phyloP scores from a whole-genome alignment of 306 rosid species.

The Dalbergia cultrata region DNA sequence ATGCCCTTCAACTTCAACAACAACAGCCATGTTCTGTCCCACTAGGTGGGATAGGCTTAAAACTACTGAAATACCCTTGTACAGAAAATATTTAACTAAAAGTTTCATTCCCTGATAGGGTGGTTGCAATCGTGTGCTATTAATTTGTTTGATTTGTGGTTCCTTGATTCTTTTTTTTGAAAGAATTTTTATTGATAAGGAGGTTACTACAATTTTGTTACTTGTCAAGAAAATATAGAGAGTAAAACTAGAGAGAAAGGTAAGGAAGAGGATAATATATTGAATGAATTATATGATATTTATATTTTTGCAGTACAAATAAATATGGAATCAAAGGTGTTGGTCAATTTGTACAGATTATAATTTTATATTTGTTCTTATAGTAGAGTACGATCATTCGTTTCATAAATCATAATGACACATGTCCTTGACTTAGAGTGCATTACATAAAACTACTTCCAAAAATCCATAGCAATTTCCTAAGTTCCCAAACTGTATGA shows the following conservation, averaged over 20 bases:
- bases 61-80: not conserved
- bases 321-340: not conserved
- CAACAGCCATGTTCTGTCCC: not conserved
- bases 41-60: not conserved
- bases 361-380: conserved; percentile 3
- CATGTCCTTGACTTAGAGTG: not conserved
- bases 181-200: not conserved
- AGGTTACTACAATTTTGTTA: not conserved
- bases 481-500: conserved; percentile 15
- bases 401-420: conserved; percentile 32
- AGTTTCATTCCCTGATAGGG: conserved; percentile 2
- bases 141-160: not conserved
- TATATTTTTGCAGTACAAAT: too few relatives aligned
- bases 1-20: not conserved
- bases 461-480: conserved; percentile 1
- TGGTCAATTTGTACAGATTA: not conserved
- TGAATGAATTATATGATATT: not conserved
- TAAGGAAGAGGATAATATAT: conserved; percentile 1
- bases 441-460: conserved; percentile 4
- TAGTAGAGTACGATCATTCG: not conserved
- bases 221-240: conserved; percentile 3
- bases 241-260: not conserved
- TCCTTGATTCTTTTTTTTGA: conserved; percentile 3
- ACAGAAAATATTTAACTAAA: conserved; percentile 17
- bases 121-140: not conserved